Base-by-base conservation (phyloP, 441 rosid genomes). In the Eugenia klotzschiana region DNA sequence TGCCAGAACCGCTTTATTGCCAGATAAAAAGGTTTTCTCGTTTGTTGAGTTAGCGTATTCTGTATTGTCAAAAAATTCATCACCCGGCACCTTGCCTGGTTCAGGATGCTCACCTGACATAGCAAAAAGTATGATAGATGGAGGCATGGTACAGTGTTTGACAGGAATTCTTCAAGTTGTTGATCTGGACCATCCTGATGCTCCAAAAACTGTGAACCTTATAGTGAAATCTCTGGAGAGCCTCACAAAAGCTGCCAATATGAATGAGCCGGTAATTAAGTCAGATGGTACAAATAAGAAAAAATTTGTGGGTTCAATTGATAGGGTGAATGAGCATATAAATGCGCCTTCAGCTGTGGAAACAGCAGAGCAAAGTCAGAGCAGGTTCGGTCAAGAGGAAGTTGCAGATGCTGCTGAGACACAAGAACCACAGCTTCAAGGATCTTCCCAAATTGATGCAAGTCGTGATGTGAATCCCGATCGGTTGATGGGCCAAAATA, bases 121-220 rank as follows among this genome's bases (percentile, higher is more conserved):
- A 83, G 98, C 99, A 79, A 97, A 93, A 91, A 91, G 94, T 90
- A 95, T 97, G 99, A 95, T 97, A 82, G 98, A 95, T 86, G 98
- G 98, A 72, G 95, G 98, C 82, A 92, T 94, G 91, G 96, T 94
- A 74, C 94, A 87, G 85, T 94, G 93, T 88, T 85, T 97, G 58
- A 94, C 97, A 52, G 89, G 90, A 87, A 91, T 97, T 90, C 96
- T 97, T 87, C 91, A 92, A 84, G 98, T 91, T 84, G 88, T 97
- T 81, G 99, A 97, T 90, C 91, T 97, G 83, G 99, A 97, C 86
- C 98, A 97, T 91, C 98, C 98, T 82, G 96, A 97, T 89, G 96
- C 99, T 86, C 95, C 98, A 20, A 97, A 94, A 87, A 87, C 91
- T 89, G 98, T 94, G 72, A 94, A 92, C 87, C 94, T 97, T 89